Evolutionary conservation across 23 red algal species (phyloP).

Genomic region (Gracilaria domingensis): DNA sequence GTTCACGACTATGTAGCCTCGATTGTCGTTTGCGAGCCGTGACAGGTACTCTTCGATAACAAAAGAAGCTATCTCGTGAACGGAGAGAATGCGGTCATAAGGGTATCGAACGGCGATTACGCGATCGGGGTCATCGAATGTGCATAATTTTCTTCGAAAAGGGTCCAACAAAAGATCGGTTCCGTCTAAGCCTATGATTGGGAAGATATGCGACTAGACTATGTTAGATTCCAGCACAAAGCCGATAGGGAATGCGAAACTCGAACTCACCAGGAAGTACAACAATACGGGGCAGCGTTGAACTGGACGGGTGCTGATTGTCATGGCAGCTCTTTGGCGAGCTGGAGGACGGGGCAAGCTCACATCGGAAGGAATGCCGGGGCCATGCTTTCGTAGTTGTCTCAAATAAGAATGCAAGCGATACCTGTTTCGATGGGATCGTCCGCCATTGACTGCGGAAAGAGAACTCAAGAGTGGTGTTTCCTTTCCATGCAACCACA

Average conservation of each 20-base stretch:
- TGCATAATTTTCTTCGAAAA: constrained; percentile 20
- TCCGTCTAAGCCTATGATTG: constrained; percentile 46
- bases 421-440: too few relatives aligned
- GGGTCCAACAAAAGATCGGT: constrained; percentile 31
- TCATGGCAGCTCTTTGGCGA: background rate
- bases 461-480: too few relatives aligned
- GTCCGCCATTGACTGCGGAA: too few relatives aligned
- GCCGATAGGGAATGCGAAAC: background rate
- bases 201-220: background rate
- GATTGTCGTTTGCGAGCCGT: constrained; percentile 6
- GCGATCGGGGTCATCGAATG: constrained; percentile 9
- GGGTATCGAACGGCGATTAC: constrained; percentile 48
- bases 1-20: constrained; percentile 44
- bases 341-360: background rate
- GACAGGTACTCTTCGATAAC: constrained; percentile 14
- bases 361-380: background rate
- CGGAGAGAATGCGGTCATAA: constrained; percentile 12
- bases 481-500: too few relatives aligned
- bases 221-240: background rate
- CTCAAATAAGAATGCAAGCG: background rate
- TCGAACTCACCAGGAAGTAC: constrained; percentile 32
- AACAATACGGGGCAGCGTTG: constrained; percentile 33
- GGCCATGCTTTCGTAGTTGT: background rate
- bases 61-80: constrained; percentile 14
- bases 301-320: constrained; percentile 22